phyloP scores from a whole-genome alignment of 371 early-diverging fungal genomes.

The Umbelopsis sp. region DNA sequence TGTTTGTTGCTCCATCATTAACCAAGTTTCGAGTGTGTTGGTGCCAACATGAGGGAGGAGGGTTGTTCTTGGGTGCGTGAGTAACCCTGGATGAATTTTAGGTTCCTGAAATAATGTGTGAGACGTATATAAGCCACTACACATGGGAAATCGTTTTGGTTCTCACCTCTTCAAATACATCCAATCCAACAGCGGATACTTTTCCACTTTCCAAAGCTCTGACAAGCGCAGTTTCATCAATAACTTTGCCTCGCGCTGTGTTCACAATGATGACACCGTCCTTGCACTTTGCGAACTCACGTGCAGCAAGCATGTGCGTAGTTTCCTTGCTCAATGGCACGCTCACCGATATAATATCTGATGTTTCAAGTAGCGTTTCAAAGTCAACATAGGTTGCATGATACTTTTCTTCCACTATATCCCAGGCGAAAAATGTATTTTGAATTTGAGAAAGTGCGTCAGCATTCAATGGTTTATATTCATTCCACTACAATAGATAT shows the following conservation, averaged over 20 bases:
- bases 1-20: conserved; percentile 47
- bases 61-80: conserved; percentile 43
- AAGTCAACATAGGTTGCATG: conserved; percentile 51
- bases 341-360: conserved; percentile 62
- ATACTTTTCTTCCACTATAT: conserved; percentile 37
- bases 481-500: not conserved
- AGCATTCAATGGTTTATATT: not conserved
- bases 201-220: conserved; percentile 58
- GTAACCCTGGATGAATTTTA: conserved; percentile 41
- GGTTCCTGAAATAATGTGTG: conserved; percentile 30
- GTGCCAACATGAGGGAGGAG: conserved; percentile 54
- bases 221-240: conserved; percentile 58
- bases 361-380: conserved; percentile 49
- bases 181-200: conserved; percentile 59
- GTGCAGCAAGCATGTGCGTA: conserved; percentile 47
- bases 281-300: conserved; percentile 59
- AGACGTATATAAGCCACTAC: not conserved
- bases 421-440: too few relatives aligned
- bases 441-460: not conserved
- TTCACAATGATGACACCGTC: conserved; percentile 58
- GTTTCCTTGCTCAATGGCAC: conserved; percentile 58
- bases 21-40: conserved; percentile 40
- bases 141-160: too few relatives aligned
- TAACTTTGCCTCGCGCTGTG: conserved; percentile 64
- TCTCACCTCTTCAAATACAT: conserved; percentile 61